Evolutionary conservation across 495 filamentous ascomycete species (phyloP).

Genomic region (Xylaria cubensis): DNA sequence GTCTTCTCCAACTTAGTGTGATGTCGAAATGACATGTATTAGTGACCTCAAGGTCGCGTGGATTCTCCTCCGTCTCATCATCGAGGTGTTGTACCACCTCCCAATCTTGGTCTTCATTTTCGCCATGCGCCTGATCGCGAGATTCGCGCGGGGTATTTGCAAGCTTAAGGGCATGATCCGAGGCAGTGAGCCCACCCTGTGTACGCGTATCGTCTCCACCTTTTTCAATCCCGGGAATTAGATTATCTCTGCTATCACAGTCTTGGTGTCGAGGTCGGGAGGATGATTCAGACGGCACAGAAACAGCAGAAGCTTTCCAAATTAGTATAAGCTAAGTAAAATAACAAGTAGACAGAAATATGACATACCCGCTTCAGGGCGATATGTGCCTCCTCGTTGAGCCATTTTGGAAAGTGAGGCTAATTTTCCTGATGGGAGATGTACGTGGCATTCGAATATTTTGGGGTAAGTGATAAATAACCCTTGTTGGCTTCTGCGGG

Average conservation of each 20-base stretch:
- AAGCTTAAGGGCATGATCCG: background rate
- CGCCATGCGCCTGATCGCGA: background rate
- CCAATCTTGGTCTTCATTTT: slow-evolving; percentile 7
- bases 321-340: background rate
- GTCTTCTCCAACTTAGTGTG: background rate
- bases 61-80: background rate
- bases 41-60: background rate
- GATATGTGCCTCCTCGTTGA: background rate
- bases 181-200: background rate
- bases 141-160: background rate
- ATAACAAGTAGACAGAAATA: background rate
- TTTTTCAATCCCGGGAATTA: background rate
- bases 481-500: background rate
- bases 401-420: background rate
- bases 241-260: background rate
- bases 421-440: background rate
- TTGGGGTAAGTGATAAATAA: background rate
- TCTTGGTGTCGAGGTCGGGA: background rate
- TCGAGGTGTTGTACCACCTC: background rate
- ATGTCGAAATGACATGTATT: background rate
- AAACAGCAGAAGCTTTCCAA: background rate
- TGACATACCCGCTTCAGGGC: background rate
- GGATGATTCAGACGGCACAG: background rate
- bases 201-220: background rate
- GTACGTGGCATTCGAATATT: background rate